Base-by-base conservation (phyloP, 192 early-diverging fungal species). In the Backusella macrospora region DNA sequence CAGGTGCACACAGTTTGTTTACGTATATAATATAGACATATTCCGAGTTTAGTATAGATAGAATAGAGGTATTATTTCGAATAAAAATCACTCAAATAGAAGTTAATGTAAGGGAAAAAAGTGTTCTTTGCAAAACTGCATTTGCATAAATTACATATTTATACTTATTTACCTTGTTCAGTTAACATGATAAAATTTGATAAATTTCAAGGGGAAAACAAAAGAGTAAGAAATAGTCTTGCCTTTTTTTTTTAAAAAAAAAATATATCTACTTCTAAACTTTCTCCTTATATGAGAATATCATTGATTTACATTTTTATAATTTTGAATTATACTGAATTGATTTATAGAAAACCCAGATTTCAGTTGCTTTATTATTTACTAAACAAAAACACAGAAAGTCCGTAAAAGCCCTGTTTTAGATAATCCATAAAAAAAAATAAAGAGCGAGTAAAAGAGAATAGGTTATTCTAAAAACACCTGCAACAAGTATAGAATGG, bases 401-500 rank as follows among this genome's bases (percentile, higher is more conserved):
- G 52, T 59, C 52, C 18, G 52, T 59, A 59, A 59, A 59, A 59
- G 18, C 52, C 52, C 23, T 59, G 23, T 59, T 59, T 23, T 26
- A 26, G 0, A 23, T 21, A 52, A 26, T 0, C 52, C 21, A 59
- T 59, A 59, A 59, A 59, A 59, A 59, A 59, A 13, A 5, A 23
- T 9, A 23, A 59, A 59, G 21, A 26, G 52, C 52, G 18, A 59
- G 21, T 18, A 26, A 59, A 26, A 59, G 26, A 23, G 52, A 9
- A 59, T 8, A 59, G 26, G 52, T 12, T 13, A 59, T 59, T 59
- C 52, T 23, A 59, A 59, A 59, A 26, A 18, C 52, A 59, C 26
- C 52, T 59, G 52, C 52, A 59, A 59, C 52, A 59, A 23, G 52
- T 59, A 59, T 59, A 59, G 52, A 59, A 59, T 59, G 52, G 26